Evolutionary conservation across 208 protist species (phyloP).

Genomic region (Leishmania aethiopica): DNA sequence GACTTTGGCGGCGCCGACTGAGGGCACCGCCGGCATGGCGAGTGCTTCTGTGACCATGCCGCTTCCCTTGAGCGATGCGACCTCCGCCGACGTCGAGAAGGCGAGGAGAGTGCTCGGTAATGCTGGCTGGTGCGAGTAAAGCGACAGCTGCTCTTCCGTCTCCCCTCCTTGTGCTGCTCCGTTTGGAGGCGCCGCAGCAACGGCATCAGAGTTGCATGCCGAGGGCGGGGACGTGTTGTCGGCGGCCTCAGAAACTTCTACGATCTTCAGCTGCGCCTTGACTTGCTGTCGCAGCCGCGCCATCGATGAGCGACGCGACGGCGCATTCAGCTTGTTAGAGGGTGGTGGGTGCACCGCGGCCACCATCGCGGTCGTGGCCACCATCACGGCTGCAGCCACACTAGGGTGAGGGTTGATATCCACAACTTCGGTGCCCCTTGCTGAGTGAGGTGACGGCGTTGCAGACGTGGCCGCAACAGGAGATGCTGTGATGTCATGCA

Average conservation of each 20-base stretch:
- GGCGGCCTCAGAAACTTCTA: neutral
- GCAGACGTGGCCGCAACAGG: neutral
- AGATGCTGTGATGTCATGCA: neutral
- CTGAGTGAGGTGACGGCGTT: neutral
- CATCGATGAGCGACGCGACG: conserved; percentile 19
- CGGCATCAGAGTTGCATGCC: neutral
- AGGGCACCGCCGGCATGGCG: neutral
- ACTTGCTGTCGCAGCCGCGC: conserved; percentile 12
- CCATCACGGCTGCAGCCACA: neutral
- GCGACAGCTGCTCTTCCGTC: neutral
- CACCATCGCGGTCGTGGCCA: neutral
- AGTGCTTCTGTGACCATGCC: neutral
- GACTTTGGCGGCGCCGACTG: conserved; percentile 13
- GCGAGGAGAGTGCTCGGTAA: neutral
- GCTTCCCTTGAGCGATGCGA: neutral
- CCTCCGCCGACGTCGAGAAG: neutral
- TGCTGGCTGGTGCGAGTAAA: conserved; percentile 14
- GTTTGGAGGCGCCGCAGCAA: neutral
- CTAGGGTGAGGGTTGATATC: neutral
- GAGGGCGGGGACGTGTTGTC: neutral
- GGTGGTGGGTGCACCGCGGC: conserved; percentile 8
- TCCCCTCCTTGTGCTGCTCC: neutral
- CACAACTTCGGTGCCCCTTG: neutral
- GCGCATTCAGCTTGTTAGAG: conserved; percentile 9
- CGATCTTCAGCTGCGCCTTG: neutral